Base-by-base conservation (phyloP, 2,329 filamentous ascomycete species). In the Aspergillus clavatus region DNA sequence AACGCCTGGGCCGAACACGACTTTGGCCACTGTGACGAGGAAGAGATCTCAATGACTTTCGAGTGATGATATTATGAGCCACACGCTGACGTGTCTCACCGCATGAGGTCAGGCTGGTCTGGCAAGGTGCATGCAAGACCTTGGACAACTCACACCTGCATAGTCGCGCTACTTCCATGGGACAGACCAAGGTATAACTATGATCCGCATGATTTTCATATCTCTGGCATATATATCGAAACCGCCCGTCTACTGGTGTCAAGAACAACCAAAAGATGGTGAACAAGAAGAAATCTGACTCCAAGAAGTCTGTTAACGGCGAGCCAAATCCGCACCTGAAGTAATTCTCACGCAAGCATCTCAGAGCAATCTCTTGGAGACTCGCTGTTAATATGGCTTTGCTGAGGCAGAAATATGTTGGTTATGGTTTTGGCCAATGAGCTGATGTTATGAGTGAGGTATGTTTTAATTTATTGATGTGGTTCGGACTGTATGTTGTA, bases 1-100 rank as follows among this genome's bases (percentile, higher is more conserved):
- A 91, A 76, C 78, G 77, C 86, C 1, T 91, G 87, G 87, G 82
- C 79, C 3, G 84, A 81, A 46, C 74, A 81, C 37, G 83, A 87
- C 36, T 79, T 84, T 23, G 67, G 70, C 21, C 79, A 86, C 42
- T 86, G 86, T 70, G 83, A 79, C 58, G 85, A 89, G 65, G 81
- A 82, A 62, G 85, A 89, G 66, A 86, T 91, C 52, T 78, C 80
- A 24, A 86, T 91, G 84, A 89, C 84, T 51, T 91, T 91, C 79
- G 87, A 84, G 66, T 87, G 72, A 70, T 52, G 48, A 50, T 40
- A 41, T 49, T 35, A n/a, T n/a, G n/a, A n/a, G n/a, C n/a, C n/a
- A n/a, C n/a, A n/a, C n/a, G n/a, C n/a, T n/a, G n/a, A n/a, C n/a
- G n/a, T n/a, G n/a, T n/a, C n/a, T n/a, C n/a, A n/a, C n/a, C n/a